These are phyloP conservation scores for Tuber indicum DNA, from an alignment of 495 filamentous ascomycete species.

Conservation along the genomic window DNA sequence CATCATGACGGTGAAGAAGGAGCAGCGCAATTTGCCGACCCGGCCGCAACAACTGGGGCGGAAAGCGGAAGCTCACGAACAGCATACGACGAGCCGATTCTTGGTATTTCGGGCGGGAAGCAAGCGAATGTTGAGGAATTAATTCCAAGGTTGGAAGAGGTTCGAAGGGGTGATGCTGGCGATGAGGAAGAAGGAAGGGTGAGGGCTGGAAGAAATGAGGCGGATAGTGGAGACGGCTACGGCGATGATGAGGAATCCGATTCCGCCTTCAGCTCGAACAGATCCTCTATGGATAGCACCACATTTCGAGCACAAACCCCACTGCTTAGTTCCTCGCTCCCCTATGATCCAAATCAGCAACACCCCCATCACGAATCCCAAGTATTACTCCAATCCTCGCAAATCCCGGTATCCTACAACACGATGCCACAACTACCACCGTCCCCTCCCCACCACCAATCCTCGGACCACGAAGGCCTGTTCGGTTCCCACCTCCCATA, in stretches of 20 bases:
- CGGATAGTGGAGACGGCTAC: constrained; percentile 29
- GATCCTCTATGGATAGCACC: constrained; percentile 29
- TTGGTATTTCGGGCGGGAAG: background rate
- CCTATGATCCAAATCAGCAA: constrained; percentile 37
- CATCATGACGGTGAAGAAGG: constrained; percentile 22
- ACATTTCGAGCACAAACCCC: constrained; percentile 30
- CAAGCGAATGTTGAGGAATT: background rate
- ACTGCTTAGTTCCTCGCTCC: constrained; percentile 38
- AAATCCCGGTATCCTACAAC: constrained; percentile 36
- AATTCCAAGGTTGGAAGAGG: background rate
- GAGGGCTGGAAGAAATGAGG: background rate
- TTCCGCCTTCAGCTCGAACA: constrained; percentile 11
- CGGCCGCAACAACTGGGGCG: constrained; percentile 14
- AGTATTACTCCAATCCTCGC: constrained; percentile 29
- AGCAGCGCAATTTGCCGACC: constrained; percentile 20
- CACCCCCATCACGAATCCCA: constrained; percentile 40
- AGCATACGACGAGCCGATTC: constrained; percentile 30
- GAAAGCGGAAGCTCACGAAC: constrained; percentile 38
- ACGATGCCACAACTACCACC: constrained; percentile 30
- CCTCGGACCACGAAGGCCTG: background rate
- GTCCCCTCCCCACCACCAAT: constrained; percentile 31
- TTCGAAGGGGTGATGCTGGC: background rate
- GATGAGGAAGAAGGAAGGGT: background rate
- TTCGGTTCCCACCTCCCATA: constrained; percentile 23
- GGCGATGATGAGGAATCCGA: constrained; percentile 41